Conservation (phyloP, 176 grass and related monocot genomes). For the Melocanna baccifera region DNA sequence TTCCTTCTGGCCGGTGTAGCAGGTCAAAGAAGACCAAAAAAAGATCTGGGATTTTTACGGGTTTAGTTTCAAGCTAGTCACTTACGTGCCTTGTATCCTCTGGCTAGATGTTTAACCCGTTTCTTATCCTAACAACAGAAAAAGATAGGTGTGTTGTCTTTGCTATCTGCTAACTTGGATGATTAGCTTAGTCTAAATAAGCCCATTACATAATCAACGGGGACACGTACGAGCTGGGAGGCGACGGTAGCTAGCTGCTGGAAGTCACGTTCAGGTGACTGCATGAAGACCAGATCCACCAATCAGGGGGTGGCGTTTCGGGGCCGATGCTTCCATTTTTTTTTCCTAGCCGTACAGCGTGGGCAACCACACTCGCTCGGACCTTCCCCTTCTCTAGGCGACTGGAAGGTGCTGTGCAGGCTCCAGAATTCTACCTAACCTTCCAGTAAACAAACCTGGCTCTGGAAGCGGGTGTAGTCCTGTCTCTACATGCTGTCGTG, state of each 20-base stretch:
- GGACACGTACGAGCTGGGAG: not conserved
- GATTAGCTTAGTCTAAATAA: not conserved
- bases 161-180: not conserved
- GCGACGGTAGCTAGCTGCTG: not conserved
- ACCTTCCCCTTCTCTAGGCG: not conserved
- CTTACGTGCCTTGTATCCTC: not conserved
- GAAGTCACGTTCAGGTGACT: slow-evolving; percentile 42
- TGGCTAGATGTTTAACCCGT: not conserved
- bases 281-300: slow-evolving; percentile 70
- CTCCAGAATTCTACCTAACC: not conserved
- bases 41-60: not conserved
- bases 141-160: not conserved
- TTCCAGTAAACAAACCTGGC: no score
- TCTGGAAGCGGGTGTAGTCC: no score
- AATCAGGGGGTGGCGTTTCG: slow-evolving; percentile 28
- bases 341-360: slow-evolving; percentile 34
- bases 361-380: not conserved
- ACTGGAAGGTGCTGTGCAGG: not conserved
- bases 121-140: slow-evolving; percentile 3
- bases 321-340: slow-evolving; percentile 9
- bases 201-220: not conserved
- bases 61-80: not conserved
- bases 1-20: not conserved
- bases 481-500: not conserved
- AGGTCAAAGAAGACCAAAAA: not conserved